Percentiles rank a stretch among this genome's conserved stretches.
phyloP scores from a whole-genome alignment of 164 flowering plant species.

The Nymphaea thermarum region DNA sequence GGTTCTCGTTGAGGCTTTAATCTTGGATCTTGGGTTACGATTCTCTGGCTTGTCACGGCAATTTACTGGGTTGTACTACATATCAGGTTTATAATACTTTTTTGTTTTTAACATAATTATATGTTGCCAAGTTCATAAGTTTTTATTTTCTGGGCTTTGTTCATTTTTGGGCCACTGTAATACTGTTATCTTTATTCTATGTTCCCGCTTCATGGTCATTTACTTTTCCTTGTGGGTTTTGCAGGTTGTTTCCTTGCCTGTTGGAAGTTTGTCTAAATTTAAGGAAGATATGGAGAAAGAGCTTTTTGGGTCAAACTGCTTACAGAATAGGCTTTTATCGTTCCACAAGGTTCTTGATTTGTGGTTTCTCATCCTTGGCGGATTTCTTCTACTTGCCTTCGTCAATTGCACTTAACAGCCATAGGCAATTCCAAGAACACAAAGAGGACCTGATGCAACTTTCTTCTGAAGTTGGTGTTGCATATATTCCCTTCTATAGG shows the following conservation, averaged over 20 bases:
- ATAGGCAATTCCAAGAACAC: slow-evolving; percentile 14
- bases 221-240: not conserved
- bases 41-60: too few relatives aligned
- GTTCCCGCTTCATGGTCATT: too few relatives aligned
- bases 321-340: slow-evolving; percentile 36
- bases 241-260: slow-evolving; percentile 40
- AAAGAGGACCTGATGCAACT: slow-evolving; percentile 45
- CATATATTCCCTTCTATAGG: slow-evolving; percentile 29
- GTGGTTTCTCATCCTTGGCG: slow-evolving; percentile 67
- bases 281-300: slow-evolving; percentile 71
- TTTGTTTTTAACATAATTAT: too few relatives aligned
- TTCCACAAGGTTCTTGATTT: slow-evolving; percentile 79
- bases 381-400: slow-evolving; percentile 69
- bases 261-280: slow-evolving; percentile 15
- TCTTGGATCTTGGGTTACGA: too few relatives aligned
- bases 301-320: slow-evolving; percentile 47
- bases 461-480: slow-evolving; percentile 32
- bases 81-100: too few relatives aligned
- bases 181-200: too few relatives aligned
- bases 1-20: too few relatives aligned
- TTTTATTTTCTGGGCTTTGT: too few relatives aligned
- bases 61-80: too few relatives aligned
- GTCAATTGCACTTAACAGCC: slow-evolving; percentile 87
- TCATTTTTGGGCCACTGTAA: too few relatives aligned
- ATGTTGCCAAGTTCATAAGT: too few relatives aligned